Conservation (phyloP, 371 early-diverging fungal species). For the Circinella minor region DNA sequence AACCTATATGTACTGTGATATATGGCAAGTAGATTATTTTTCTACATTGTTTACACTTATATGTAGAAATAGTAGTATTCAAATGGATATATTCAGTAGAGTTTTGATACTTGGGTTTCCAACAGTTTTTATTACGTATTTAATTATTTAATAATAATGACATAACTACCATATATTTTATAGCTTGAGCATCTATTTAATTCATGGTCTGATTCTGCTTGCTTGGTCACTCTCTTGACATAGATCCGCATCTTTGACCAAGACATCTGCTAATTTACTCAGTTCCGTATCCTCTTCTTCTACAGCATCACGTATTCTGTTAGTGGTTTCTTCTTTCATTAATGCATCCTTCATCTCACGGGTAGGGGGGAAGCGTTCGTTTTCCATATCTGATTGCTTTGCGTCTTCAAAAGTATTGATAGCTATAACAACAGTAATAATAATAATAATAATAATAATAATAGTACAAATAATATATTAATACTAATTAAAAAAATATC, state of each 20-base stretch:
- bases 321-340: conserved; percentile 49
- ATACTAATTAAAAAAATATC: too few species aligned
- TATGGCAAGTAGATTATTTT: too few species aligned
- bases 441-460: not conserved
- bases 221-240: not conserved
- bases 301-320: conserved; percentile 48
- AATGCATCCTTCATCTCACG: conserved; percentile 57
- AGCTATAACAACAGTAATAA: conserved; percentile 44
- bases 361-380: conserved; percentile 90
- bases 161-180: not conserved
- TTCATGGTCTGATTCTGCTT: not conserved
- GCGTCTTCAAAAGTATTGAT: conserved; percentile 94
- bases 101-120: too few species aligned
- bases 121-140: too few species aligned
- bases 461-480: not conserved
- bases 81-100: too few species aligned
- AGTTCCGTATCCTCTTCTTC: conserved; percentile 35
- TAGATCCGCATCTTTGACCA: conserved; percentile 17
- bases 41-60: too few species aligned
- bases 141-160: too few species aligned
- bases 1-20: too few species aligned
- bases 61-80: too few species aligned
- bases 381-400: conserved; percentile 83
- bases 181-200: not conserved
- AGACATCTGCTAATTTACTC: conserved; percentile 19